These are phyloP conservation scores for Ophiocordyceps robertsii DNA, from an alignment of 2,329 filamentous ascomycete genomes.

Conservation along the genomic window DNA sequence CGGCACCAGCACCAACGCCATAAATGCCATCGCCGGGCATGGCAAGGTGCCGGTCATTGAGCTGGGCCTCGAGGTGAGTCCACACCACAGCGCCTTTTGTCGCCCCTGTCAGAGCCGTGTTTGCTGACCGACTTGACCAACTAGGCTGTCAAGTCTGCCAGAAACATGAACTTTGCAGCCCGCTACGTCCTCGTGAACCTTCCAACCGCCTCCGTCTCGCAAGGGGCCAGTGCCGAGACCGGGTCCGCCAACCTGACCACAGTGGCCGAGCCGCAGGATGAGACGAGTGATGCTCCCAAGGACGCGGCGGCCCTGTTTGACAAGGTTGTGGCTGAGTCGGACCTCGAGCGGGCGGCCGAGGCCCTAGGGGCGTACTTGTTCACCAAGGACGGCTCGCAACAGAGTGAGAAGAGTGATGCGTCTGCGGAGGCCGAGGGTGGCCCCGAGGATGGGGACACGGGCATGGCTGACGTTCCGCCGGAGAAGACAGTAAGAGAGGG, in stretches of 20 bases:
- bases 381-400: conserved; percentile 3
- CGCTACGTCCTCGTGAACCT: conserved; percentile 40
- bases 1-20: conserved; percentile 39
- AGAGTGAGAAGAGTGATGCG: conserved; percentile 4
- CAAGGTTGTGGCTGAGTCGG: conserved; percentile 13
- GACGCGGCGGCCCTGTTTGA: conserved; percentile 13
- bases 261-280: too few relatives aligned
- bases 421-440: neutral
- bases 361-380: conserved; percentile 16
- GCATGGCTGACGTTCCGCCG: conserved; percentile 5
- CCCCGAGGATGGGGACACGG: conserved; percentile 5
- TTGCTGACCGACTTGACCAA: neutral
- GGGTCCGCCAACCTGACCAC: too few relatives aligned
- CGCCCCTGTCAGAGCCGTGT: neutral
- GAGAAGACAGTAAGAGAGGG: conserved; percentile 1
- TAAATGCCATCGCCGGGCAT: conserved; percentile 35
- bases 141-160: conserved; percentile 42
- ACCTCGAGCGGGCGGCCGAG: conserved; percentile 10
- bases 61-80: conserved; percentile 36
- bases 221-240: conserved; percentile 1
- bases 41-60: conserved; percentile 48
- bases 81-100: neutral
- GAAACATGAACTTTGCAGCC: conserved; percentile 41
- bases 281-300: too few relatives aligned
- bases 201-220: conserved; percentile 15